Evolutionary conservation across 116 monocot genomes (phyloP).

Genomic region (Trichopus zeylanicus): DNA sequence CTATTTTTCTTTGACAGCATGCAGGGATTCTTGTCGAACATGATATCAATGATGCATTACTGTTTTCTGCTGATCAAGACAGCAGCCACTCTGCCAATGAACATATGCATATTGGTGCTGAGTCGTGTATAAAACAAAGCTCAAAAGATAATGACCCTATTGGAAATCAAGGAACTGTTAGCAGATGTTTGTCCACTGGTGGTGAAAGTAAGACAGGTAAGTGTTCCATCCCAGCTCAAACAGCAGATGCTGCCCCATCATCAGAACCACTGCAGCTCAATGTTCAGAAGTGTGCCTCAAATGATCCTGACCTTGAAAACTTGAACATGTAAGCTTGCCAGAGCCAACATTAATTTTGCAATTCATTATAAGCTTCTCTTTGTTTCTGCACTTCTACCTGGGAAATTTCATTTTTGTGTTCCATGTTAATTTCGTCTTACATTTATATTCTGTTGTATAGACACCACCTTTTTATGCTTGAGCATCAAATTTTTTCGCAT

Average conservation of each 20-base stretch:
- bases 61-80: conserved; percentile 28
- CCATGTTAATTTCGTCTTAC: too few relatives aligned
- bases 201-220: not conserved
- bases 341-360: not conserved
- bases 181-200: conserved; percentile 6
- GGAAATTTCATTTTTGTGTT: too few relatives aligned
- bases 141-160: conserved; percentile 1
- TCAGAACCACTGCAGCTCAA: conserved; percentile 8
- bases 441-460: too few relatives aligned
- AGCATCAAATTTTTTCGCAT: too few relatives aligned
- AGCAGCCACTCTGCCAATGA: not conserved
- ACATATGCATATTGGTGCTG: not conserved
- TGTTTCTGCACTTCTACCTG: not conserved
- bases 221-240: not conserved
- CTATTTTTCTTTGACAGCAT: conserved; percentile 5
- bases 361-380: not conserved
- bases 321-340: conserved; percentile 54
- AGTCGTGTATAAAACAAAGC: conserved; percentile 6
- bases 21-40: conserved; percentile 30
- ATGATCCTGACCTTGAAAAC: conserved; percentile 34
- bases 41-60: conserved; percentile 18
- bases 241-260: conserved; percentile 13
- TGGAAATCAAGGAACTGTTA: not conserved
- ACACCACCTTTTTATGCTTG: too few relatives aligned
- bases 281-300: conserved; percentile 18